Evolutionary conservation across 2,329 filamentous ascomycete species (phyloP).

Genomic region (Arthrobotrys pseudoclavata): DNA sequence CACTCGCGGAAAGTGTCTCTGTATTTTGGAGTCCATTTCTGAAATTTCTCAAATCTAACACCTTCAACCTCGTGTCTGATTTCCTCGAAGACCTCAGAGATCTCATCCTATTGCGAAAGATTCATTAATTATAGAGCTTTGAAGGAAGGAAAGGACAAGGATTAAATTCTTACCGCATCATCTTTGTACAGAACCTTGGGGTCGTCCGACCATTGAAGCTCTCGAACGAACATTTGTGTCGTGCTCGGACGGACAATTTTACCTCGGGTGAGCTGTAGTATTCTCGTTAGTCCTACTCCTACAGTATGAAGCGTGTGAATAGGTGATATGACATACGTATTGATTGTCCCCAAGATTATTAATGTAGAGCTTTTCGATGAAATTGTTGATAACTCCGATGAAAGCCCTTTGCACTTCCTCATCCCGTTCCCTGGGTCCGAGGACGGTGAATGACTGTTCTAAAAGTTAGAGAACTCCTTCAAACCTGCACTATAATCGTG

Average conservation of each 20-base stretch:
- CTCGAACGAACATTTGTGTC: constrained; percentile 47
- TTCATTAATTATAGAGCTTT: not conserved
- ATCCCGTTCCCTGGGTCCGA: constrained; percentile 29
- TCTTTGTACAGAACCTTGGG: constrained; percentile 32
- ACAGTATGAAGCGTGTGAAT: not conserved
- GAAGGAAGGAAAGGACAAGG: not conserved
- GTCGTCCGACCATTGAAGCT: constrained; percentile 48
- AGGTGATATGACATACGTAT: constrained; percentile 29
- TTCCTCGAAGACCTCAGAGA: constrained; percentile 41
- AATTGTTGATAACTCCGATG: constrained; percentile 25
- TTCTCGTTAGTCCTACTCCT: not conserved
- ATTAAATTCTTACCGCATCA: constrained; percentile 18
- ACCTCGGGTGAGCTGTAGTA: constrained; percentile 24
- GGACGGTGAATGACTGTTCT: constrained; percentile 47
- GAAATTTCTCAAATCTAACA: constrained; percentile 28
- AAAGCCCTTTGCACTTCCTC: constrained; percentile 36
- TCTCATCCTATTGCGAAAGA: constrained; percentile 33
- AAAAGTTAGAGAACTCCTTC: constrained; percentile 4
- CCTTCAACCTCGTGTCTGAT: constrained; percentile 24
- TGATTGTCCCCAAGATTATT: constrained; percentile 10
- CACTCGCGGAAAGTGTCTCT: constrained; percentile 52
- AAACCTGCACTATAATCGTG: not conserved
- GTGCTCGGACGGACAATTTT: constrained; percentile 38
- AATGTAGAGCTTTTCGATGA: constrained; percentile 35
- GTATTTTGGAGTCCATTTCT: constrained; percentile 44